These are phyloP conservation scores for Powellomyces hirtus DNA, from an alignment of 192 early-diverging fungal genomes.

Conservation along the genomic window DNA sequence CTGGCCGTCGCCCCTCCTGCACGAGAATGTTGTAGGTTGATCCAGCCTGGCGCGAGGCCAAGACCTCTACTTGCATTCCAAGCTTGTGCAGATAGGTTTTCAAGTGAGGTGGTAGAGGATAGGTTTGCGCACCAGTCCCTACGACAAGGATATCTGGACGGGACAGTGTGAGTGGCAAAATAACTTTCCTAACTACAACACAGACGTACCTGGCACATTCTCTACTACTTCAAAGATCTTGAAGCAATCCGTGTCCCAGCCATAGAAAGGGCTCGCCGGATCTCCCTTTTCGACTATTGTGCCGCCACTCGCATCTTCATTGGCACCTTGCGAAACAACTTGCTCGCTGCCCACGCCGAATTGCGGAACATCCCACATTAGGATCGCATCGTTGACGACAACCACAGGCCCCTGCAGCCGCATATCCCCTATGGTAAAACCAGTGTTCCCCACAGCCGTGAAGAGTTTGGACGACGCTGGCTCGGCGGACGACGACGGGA, in stretches of 20 bases:
- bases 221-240: slow-evolving; percentile 41
- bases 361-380: slow-evolving; percentile 56
- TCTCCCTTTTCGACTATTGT: slow-evolving; percentile 6
- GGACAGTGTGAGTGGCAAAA: neutral
- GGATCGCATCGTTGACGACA: slow-evolving; percentile 23
- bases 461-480: neutral
- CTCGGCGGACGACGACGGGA: slow-evolving; percentile 6
- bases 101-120: slow-evolving; percentile 35
- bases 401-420: slow-evolving; percentile 32
- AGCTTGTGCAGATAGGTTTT: slow-evolving; percentile 39
- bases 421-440: slow-evolving; percentile 38
- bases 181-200: neutral
- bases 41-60: slow-evolving; percentile 42
- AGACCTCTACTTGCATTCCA: slow-evolving; percentile 51
- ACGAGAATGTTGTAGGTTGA: slow-evolving; percentile 54
- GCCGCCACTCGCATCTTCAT: neutral
- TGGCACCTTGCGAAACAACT: neutral
- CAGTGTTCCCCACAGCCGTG: slow-evolving; percentile 22
- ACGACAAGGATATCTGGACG: slow-evolving; percentile 47
- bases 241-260: slow-evolving; percentile 44
- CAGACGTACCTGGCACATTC: slow-evolving; percentile 37
- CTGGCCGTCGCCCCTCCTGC: slow-evolving; percentile 45
- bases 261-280: slow-evolving; percentile 40
- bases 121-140: slow-evolving; percentile 42
- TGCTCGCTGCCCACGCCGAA: slow-evolving; percentile 41